Conservation (phyloP, 2,329 filamentous ascomycete genomes). For the Periconia digitata region DNA sequence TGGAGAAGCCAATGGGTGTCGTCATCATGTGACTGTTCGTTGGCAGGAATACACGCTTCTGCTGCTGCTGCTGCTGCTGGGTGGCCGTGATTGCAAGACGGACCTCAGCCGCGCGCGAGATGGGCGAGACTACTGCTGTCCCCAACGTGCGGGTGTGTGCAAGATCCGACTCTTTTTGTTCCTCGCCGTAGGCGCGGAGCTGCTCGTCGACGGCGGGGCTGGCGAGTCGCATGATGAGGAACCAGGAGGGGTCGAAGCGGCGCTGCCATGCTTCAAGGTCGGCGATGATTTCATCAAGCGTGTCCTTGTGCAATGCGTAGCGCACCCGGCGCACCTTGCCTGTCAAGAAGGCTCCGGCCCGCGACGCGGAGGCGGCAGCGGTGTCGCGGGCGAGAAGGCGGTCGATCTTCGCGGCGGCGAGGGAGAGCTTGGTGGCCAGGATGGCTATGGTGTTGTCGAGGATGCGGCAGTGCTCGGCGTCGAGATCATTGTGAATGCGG, state of each 20-base stretch:
- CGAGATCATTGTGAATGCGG: conserved; percentile 7
- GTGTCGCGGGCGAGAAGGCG: conserved; percentile 3
- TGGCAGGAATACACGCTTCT: no score
- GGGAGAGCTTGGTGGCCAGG: conserved; percentile 6
- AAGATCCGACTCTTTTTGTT: not conserved
- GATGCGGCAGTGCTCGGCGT: conserved; percentile 3
- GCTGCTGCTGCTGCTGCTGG: no score
- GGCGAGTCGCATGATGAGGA: conserved; percentile 11
- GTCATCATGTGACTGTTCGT: no score
- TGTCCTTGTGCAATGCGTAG: conserved; percentile 7
- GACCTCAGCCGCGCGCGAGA: no score
- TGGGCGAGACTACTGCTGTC: no score
- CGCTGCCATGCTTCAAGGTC: conserved; percentile 14
- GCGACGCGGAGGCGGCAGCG: not conserved
- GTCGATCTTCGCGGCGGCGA: conserved; percentile 5
- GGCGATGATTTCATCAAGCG: conserved; percentile 11
- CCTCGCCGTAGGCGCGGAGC: no score
- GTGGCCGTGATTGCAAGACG: no score
- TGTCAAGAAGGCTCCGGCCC: no score
- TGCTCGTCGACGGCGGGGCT: conserved; percentile 8
- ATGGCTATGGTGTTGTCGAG: conserved; percentile 3
- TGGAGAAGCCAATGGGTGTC: no score
- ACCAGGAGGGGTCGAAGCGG: conserved; percentile 17
- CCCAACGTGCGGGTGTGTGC: no score
- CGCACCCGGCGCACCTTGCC: conserved; percentile 6